phyloP scores from a whole-genome alignment of 352 stramenopile genomes.

The Phytophthora hybrid region DNA sequence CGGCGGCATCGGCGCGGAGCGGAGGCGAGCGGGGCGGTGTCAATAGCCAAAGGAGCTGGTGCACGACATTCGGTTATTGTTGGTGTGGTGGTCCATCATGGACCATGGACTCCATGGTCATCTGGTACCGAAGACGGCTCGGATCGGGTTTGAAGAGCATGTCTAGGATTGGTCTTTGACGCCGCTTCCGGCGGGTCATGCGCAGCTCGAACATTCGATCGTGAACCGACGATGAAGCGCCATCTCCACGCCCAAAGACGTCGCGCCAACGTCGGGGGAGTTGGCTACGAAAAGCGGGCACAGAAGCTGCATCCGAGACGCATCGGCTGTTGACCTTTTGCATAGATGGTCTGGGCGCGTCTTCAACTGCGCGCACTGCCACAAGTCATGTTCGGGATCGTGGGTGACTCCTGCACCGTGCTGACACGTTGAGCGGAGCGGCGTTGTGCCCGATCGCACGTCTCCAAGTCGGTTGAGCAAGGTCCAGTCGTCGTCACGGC shows the following conservation, averaged over 20 bases:
- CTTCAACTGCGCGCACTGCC: not conserved
- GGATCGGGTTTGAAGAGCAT: constrained; percentile 11
- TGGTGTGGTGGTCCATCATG: no score
- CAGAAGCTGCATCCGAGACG: constrained; percentile 20
- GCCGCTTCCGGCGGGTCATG: constrained; percentile 11
- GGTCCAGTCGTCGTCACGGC: not conserved
- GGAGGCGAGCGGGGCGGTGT: no score
- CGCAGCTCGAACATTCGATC: constrained; percentile 1
- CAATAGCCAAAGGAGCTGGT: constrained; percentile 15
- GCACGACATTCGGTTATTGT: constrained; percentile 23
- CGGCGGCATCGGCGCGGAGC: not conserved
- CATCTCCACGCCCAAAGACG: constrained; percentile 22
- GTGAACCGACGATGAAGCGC: constrained; percentile 6
- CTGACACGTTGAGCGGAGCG: not conserved
- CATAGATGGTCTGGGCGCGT: constrained; percentile 2
- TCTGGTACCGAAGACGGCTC: no score
- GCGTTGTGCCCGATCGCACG: not conserved
- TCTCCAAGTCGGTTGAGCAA: not conserved
- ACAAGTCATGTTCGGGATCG: not conserved
- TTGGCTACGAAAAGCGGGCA: constrained; percentile 13
- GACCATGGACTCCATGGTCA: constrained; percentile 5
- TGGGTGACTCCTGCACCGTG: not conserved
- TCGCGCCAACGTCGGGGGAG: constrained; percentile 6
- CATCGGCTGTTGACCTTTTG: constrained; percentile 17
- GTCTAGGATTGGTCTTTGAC: constrained; percentile 5